Evolutionary conservation across 1,139 yeast genomes (phyloP).

Genomic region (Hyphopichia burtonii): DNA sequence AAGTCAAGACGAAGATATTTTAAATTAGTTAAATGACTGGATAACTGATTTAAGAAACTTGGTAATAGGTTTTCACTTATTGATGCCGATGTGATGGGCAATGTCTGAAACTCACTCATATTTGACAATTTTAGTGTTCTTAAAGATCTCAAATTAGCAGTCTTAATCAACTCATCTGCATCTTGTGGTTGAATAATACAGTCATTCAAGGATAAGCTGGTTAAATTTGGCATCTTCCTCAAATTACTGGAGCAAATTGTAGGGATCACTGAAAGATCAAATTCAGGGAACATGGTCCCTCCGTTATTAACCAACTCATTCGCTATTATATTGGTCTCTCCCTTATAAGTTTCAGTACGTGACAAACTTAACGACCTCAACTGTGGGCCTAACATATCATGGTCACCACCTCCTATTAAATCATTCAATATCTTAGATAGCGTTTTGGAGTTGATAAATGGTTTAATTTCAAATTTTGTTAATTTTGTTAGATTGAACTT

Average conservation of each 20-base stretch:
- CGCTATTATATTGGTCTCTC: slow-evolving; percentile 16
- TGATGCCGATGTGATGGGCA: background rate
- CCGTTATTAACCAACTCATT: slow-evolving; percentile 10
- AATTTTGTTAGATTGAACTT: slow-evolving; percentile 23
- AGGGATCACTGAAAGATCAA: slow-evolving; percentile 13
- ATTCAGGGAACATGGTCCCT: slow-evolving; percentile 6
- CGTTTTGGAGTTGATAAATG: slow-evolving; percentile 21
- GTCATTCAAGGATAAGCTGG: slow-evolving; percentile 25
- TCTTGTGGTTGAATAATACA: slow-evolving; percentile 26
- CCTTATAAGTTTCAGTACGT: slow-evolving; percentile 16
- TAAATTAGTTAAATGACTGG: slow-evolving; percentile 23
- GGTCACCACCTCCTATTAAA: background rate
- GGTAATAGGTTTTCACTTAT: slow-evolving; percentile 8
- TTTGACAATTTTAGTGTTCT: slow-evolving; percentile 23
- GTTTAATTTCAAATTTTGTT: slow-evolving; percentile 25
- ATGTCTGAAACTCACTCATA: slow-evolving; percentile 21
- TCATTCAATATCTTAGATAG: slow-evolving; percentile 18
- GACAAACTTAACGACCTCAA: slow-evolving; percentile 19
- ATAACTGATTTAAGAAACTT: slow-evolving; percentile 31
- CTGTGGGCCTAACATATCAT: slow-evolving; percentile 9
- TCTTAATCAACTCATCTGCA: slow-evolving; percentile 16
- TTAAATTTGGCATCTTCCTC: slow-evolving; percentile 14
- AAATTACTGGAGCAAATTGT: slow-evolving; percentile 13
- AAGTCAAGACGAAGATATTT: slow-evolving; percentile 39
- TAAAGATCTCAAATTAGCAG: slow-evolving; percentile 21